A percentile compares a stretch with the other conserved stretches of the same genome.
phyloP scores from a whole-genome alignment of 208 protist species.

The Balamuthia mandrillaris region DNA sequence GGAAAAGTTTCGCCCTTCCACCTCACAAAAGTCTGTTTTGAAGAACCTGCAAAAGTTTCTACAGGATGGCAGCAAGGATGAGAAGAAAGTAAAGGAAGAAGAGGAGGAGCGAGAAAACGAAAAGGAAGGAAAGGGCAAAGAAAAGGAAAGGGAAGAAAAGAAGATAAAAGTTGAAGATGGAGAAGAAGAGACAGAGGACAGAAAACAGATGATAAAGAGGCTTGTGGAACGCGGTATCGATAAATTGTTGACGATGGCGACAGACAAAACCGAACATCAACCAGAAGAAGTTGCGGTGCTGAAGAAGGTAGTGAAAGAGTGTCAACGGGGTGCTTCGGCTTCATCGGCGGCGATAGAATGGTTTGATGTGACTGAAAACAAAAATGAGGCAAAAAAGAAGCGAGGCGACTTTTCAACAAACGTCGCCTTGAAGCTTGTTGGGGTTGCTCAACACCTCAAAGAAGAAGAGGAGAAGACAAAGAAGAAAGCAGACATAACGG shows the following conservation, averaged over 20 bases:
- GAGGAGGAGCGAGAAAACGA: background rate
- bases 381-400: background rate
- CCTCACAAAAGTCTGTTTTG: slow-evolving; percentile 36
- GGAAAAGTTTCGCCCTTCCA: slow-evolving; percentile 22
- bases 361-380: background rate
- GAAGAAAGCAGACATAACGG: background rate
- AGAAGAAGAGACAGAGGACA: background rate
- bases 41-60: slow-evolving; percentile 36
- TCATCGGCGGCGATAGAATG: background rate
- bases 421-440: slow-evolving; percentile 3
- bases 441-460: background rate
- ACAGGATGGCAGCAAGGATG: background rate
- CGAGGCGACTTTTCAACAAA: background rate
- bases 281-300: background rate
- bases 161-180: background rate
- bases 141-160: background rate
- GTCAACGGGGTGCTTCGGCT: background rate
- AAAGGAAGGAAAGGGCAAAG: background rate
- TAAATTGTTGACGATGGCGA: background rate
- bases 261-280: background rate
- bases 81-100: background rate
- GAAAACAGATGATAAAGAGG: background rate
- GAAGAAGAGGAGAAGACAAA: background rate
- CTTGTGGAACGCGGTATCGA: background rate
- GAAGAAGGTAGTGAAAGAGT: no score